A percentile compares a stretch with the other conserved stretches of the same genome.
These are phyloP conservation scores for Excoecaria agallocha DNA, from an alignment of 345 rosid species.

Conservation along the genomic window DNA sequence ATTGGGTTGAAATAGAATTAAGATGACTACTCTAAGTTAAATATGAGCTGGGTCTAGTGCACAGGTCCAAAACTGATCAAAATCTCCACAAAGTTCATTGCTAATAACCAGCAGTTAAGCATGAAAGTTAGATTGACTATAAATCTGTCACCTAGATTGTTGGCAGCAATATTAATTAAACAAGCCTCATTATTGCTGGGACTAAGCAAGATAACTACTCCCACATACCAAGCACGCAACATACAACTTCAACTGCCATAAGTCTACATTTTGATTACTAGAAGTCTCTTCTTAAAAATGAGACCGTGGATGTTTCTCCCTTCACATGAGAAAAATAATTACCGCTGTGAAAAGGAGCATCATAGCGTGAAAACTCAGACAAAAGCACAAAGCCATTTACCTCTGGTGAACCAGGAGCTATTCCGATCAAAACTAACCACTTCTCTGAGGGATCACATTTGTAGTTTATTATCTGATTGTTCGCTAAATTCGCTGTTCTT, in stretches of 20 bases:
- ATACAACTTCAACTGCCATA: background rate
- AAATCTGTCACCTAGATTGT: background rate
- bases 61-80: background rate
- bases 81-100: background rate
- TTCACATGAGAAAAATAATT: no score
- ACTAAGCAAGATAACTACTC: background rate
- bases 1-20: background rate
- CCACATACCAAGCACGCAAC: background rate
- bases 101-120: background rate
- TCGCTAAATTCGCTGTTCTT: constrained; percentile 84
- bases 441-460: constrained; percentile 94
- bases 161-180: background rate
- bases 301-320: background rate
- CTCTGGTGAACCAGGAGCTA: constrained; percentile 97
- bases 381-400: constrained; percentile 33
- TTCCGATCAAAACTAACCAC: constrained; percentile 97
- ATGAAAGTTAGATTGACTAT: background rate
- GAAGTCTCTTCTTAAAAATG: background rate
- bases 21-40: background rate
- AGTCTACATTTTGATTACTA: background rate
- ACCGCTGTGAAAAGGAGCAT: background rate
- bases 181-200: background rate
- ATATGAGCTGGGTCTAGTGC: background rate
- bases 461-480: constrained; percentile 96
- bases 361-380: background rate